Conservation (phyloP, 257 asterid species). For the Rubia yunnanensis region DNA sequence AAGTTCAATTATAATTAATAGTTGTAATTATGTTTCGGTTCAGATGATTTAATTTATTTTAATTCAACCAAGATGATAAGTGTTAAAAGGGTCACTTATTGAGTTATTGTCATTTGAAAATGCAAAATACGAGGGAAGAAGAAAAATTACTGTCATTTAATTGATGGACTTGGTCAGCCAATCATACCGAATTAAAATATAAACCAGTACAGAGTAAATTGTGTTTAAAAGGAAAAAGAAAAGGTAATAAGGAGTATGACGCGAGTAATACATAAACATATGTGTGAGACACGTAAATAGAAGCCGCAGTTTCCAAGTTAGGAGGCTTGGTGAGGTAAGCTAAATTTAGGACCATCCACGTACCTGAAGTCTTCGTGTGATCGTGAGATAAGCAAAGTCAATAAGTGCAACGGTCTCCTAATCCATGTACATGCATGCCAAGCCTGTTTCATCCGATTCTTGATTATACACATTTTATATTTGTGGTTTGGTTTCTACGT, state of each 20-base stretch:
- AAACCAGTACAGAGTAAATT: neutral
- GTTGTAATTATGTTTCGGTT: too few species aligned
- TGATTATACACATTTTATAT: conserved; percentile 1
- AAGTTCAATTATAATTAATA: too few species aligned
- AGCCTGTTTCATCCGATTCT: neutral
- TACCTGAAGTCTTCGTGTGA: neutral
- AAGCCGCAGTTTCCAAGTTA: conserved; percentile 9
- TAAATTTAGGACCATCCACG: conserved; percentile 19
- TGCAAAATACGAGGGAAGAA: too few species aligned
- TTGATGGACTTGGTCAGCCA: too few species aligned
- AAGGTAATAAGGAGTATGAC: too few species aligned
- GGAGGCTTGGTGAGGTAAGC: conserved; percentile 20
- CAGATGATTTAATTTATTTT: too few species aligned
- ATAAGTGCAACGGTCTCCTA: conserved; percentile 11
- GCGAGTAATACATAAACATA: neutral
- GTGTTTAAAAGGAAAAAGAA: too few species aligned
- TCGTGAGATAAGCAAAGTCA: conserved; percentile 3
- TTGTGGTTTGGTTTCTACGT: conserved; percentile 10
- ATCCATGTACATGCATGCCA: neutral
- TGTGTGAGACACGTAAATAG: conserved; percentile 1
- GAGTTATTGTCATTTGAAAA: too few species aligned
- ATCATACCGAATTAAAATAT: neutral
- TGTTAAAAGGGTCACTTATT: too few species aligned
- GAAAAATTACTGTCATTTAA: too few species aligned
- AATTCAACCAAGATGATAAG: too few species aligned